Base-by-base conservation (phyloP, 2,329 filamentous ascomycete species). In the Calcarisporium arbuscula region DNA sequence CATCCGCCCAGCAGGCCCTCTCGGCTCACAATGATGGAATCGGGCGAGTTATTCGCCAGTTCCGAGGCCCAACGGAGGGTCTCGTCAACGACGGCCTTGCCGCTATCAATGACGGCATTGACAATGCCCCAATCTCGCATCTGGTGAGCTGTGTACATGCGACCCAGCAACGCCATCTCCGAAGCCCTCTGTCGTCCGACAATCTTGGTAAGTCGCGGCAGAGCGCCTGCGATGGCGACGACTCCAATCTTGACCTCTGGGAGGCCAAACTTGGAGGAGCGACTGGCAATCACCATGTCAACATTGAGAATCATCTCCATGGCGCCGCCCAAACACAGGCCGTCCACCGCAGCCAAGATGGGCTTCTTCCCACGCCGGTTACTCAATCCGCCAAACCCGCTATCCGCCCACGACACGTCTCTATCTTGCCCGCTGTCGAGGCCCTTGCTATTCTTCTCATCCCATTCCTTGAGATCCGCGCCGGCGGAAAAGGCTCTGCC, bases 281-380 rank as follows among this genome's bases (percentile, higher is more conserved):
- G 52, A 3, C 68, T 62, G 4, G 83, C 82, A 20, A 89, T 56
- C 4, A 87, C 70, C 37, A 90, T 61, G 62, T 92, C 85, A 43
- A 72, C 74, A 57, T 87, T 86, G 31, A 82, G 64, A 10, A 77
- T 70, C 62, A 88, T 85, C 64, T 90, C 85, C 58, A 84, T 80
- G 2, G 83, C 85, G 34, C 84, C 85, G 22, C 85, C 85, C 29
- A 85, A 69, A 38, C 81, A 84, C 14, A 82, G 64, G 6, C 85
- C 85, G 50, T 88, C 85, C 15, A 89, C 80, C 1, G 84, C 85
- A 2, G 79, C 82, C 19, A 90, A 72, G 36, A 90, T 68, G 6
- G 85, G 85, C 51, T 90, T 90, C 57, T 76, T 77, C 30, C 82
- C 82, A 5, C 60, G 55, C 18, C 83, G 68, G 43, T 83, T 77